Evolutionary conservation across 2,329 filamentous ascomycete species (phyloP).

Genomic region (Xylariaceae sp.): DNA sequence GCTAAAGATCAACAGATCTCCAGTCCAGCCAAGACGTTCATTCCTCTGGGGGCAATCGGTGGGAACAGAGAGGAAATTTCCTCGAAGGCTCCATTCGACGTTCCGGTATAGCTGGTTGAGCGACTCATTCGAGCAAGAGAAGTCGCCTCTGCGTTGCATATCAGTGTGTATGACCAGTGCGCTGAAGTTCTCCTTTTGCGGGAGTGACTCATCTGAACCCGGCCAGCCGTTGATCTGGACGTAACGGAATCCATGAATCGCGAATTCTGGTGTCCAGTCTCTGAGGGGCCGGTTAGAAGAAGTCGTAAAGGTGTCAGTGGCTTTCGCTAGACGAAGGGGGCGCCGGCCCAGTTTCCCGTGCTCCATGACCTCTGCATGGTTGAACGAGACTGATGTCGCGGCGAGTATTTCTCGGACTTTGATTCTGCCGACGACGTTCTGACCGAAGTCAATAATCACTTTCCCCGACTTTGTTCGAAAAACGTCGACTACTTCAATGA

Average conservation of each 20-base stretch:
- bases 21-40: conserved; percentile 54
- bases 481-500: too few species aligned
- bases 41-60: conserved; percentile 55
- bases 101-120: conserved; percentile 60
- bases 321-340: too few species aligned
- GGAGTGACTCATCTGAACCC: conserved; percentile 25
- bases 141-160: conserved; percentile 52
- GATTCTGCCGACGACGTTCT: too few species aligned
- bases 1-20: conserved; percentile 49
- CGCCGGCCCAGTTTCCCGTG: too few species aligned
- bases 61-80: conserved; percentile 60
- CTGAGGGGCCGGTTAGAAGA: too few species aligned
- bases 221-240: conserved; percentile 48
- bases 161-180: conserved; percentile 56
- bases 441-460: too few species aligned
- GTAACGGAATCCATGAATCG: conserved; percentile 56
- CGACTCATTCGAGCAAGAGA: conserved; percentile 53
- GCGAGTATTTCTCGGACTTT: too few species aligned
- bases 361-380: too few species aligned
- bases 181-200: conserved; percentile 30
- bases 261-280: conserved; percentile 53
- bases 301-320: too few species aligned
- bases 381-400: too few species aligned
- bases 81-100: conserved; percentile 58
- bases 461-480: too few species aligned